phyloP scores from a whole-genome alignment of 768 basidiomycete genomes.

The Paxillus rubicundulus region DNA sequence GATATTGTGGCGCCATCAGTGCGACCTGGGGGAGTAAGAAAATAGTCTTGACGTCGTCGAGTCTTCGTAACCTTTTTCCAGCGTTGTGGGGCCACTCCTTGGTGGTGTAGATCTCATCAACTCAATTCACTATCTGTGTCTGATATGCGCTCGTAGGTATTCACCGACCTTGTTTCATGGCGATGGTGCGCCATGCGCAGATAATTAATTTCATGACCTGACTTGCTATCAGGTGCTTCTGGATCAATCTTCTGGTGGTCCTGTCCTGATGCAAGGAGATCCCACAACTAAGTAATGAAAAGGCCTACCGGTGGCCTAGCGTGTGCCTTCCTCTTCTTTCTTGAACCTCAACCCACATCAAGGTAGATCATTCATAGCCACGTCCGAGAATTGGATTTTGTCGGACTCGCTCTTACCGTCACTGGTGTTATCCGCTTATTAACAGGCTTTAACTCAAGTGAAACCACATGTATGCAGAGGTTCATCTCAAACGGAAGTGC shows the following conservation, averaged over 20 bases:
- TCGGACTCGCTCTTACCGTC: conserved; percentile 36
- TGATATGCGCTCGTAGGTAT: conserved; percentile 15
- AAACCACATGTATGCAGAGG: conserved; percentile 28
- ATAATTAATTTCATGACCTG: neutral
- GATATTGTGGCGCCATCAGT: conserved; percentile 37
- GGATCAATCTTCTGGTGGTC: conserved; percentile 32
- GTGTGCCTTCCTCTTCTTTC: conserved; percentile 30
- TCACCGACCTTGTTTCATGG: conserved; percentile 39
- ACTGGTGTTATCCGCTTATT: conserved; percentile 37
- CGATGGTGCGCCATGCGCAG: conserved; percentile 32
- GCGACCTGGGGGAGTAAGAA: conserved; percentile 40
- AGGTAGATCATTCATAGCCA: conserved; percentile 31
- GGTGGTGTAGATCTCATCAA: conserved; percentile 30
- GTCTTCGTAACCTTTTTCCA: conserved; percentile 4
- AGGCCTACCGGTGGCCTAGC: conserved; percentile 39
- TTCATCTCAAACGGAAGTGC: neutral
- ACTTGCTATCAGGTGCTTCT: conserved; percentile 33
- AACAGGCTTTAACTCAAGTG: conserved; percentile 37
- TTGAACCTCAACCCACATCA: conserved; percentile 36
- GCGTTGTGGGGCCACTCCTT: conserved; percentile 43
- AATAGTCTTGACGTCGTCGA: neutral
- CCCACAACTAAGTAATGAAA: neutral
- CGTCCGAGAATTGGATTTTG: conserved; percentile 37
- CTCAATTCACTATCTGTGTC: no score
- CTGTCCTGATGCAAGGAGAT: neutral